Percentiles rank a stretch among this genome's conserved stretches.
Conservation (phyloP, 169 alveolate species). For the Plasmodium vinckei region DNA sequence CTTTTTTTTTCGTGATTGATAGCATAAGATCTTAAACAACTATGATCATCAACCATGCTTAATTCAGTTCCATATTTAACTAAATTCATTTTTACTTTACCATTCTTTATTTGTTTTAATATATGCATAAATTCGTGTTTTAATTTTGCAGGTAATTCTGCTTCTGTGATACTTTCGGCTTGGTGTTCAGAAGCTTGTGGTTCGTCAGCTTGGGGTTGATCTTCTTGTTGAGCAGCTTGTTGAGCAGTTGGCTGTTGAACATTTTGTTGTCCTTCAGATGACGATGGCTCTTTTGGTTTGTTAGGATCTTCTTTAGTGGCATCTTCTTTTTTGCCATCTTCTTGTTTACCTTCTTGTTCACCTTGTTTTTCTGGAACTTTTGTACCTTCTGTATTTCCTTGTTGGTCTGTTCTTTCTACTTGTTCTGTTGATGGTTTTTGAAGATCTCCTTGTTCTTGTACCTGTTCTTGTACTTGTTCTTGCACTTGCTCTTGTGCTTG, state of each 20-base stretch:
- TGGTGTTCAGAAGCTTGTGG: neutral
- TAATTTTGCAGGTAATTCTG: neutral
- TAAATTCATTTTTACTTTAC: neutral
- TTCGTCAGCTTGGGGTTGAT: neutral
- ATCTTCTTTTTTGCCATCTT: too few relatives aligned
- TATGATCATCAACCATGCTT: neutral
- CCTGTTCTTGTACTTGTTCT: neutral
- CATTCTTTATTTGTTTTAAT: slow-evolving; percentile 18
- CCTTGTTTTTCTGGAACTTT: too few relatives aligned
- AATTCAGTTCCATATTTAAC: slow-evolving; percentile 4
- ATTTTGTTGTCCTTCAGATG: neutral
- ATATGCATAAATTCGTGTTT: slow-evolving; percentile 1
- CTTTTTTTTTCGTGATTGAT: neutral
- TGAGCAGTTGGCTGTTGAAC: neutral
- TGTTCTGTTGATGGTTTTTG: too few relatives aligned
- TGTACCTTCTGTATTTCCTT: too few relatives aligned
- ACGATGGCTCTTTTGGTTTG: too few relatives aligned
- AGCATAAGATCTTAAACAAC: slow-evolving; percentile 13
- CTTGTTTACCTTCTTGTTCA: too few relatives aligned
- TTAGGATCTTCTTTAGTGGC: too few relatives aligned
- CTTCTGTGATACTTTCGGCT: too few relatives aligned
- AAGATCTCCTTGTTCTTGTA: too few relatives aligned
- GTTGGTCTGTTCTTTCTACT: too few relatives aligned
- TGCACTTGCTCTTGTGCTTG: slow-evolving; percentile 6
- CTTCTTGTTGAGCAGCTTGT: neutral